Percentiles rank a stretch among this genome's conserved stretches.
Conservation (phyloP, 257 asterid species). For the Pogostemon cablin region DNA sequence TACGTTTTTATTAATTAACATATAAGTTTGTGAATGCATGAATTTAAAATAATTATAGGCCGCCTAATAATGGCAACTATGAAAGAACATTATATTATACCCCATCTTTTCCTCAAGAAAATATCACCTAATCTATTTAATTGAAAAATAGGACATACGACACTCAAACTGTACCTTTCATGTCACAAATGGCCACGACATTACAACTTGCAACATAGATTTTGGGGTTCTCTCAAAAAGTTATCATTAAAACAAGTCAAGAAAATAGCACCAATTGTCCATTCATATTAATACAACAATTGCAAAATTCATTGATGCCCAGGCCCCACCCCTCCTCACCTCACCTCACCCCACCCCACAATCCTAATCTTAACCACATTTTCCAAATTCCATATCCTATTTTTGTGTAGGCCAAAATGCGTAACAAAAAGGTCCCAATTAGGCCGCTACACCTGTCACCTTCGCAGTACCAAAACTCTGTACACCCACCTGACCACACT, state of each 20-base stretch:
- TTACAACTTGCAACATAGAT: background rate
- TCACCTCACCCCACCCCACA: background rate
- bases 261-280: background rate
- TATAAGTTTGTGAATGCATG: too few species aligned
- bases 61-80: background rate
- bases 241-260: background rate
- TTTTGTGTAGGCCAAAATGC: background rate
- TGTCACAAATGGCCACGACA: background rate
- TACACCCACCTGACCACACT: conserved; percentile 25
- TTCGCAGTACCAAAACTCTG: conserved; percentile 12
- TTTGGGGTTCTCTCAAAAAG: conserved; percentile 21
- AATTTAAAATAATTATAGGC: too few species aligned
- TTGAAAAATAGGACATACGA: background rate
- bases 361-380: background rate
- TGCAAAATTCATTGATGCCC: background rate
- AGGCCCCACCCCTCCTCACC: background rate
- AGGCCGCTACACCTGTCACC: conserved; percentile 23
- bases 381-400: conserved; percentile 17
- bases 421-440: background rate
- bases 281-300: background rate
- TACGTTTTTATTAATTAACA: too few species aligned
- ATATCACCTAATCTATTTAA: background rate
- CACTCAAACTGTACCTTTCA: conserved; percentile 7
- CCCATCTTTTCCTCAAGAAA: background rate
- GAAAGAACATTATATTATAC: background rate